These are phyloP conservation scores for Aspergillus candidus DNA, from an alignment of 2,329 filamentous ascomycete species.

Conservation along the genomic window DNA sequence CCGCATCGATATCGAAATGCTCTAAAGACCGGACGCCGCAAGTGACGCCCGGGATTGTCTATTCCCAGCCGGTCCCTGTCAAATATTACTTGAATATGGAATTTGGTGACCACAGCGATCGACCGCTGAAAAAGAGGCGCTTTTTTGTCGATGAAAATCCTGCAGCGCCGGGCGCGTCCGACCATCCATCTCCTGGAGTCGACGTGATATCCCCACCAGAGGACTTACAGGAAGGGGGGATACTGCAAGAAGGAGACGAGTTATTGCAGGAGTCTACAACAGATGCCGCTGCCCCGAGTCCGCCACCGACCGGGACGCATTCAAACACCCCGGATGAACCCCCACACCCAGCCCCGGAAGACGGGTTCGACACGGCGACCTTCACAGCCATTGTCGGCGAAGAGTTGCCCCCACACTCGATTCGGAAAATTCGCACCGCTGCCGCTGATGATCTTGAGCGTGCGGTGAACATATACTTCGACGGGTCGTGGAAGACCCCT, in stretches of 20 bases:
- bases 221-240: not conserved
- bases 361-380: slow-evolving; percentile 48
- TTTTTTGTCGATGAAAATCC: slow-evolving; percentile 53
- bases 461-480: slow-evolving; percentile 60
- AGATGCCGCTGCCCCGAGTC: not conserved
- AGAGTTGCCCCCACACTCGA: slow-evolving; percentile 38
- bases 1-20: slow-evolving; percentile 3
- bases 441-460: slow-evolving; percentile 52
- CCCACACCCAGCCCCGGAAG: not conserved
- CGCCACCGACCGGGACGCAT: not conserved
- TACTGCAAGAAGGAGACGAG: not conserved
- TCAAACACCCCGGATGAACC: too few relatives aligned
- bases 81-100: slow-evolving; percentile 23
- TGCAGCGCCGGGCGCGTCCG: slow-evolving; percentile 15
- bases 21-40: not conserved
- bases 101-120: slow-evolving; percentile 42
- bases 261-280: not conserved
- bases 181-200: slow-evolving; percentile 1
- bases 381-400: slow-evolving; percentile 56
- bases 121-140: slow-evolving; percentile 56
- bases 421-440: slow-evolving; percentile 44
- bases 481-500: slow-evolving; percentile 54
- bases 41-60: too few relatives aligned
- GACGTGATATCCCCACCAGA: slow-evolving; percentile 8
- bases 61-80: not conserved